Evolutionary conservation across 2,329 filamentous ascomycete genomes (phyloP).

Genomic region (Coniochaeta hoffmannii): DNA sequence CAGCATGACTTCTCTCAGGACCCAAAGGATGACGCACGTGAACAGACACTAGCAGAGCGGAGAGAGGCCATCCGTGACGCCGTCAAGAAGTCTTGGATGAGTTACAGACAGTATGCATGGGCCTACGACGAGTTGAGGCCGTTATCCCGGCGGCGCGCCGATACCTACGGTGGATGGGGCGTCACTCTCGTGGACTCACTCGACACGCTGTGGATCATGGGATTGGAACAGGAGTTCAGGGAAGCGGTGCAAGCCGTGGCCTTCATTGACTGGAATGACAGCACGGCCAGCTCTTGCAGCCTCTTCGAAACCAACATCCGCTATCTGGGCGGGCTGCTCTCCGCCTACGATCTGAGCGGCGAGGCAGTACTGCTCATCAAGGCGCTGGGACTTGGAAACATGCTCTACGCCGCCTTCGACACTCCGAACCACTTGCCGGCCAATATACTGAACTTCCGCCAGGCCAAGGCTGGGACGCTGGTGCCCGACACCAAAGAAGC

Average conservation of each 20-base stretch:
- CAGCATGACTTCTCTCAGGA: conserved; percentile 26
- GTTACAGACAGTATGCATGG: conserved; percentile 49
- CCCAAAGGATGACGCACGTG: conserved; percentile 30
- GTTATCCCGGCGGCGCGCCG: conserved; percentile 35
- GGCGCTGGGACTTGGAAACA: conserved; percentile 44
- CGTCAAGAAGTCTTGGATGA: conserved; percentile 39
- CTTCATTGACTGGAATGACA: conserved; percentile 47
- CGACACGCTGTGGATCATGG: conserved; percentile 55
- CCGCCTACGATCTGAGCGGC: conserved; percentile 43
- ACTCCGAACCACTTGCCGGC: conserved; percentile 45
- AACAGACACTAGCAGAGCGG: conserved; percentile 23
- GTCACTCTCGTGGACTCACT: conserved; percentile 53
- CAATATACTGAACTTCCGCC: conserved; percentile 35
- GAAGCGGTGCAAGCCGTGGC: conserved; percentile 41
- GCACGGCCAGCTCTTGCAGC: conserved; percentile 37
- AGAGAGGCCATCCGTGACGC: conserved; percentile 29
- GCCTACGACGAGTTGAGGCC: conserved; percentile 48
- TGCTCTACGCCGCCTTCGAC: conserved; percentile 46
- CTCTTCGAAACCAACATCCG: conserved; percentile 58
- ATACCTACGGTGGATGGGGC: conserved; percentile 46
- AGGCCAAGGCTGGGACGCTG: conserved; percentile 30
- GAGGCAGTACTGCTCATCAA: conserved; percentile 40
- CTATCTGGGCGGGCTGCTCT: conserved; percentile 43
- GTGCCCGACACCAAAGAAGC: conserved; percentile 27
- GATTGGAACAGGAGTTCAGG: conserved; percentile 46